Evolutionary conservation across 495 filamentous ascomycete genomes (phyloP).

Genomic region (Penicillium subrubescens): DNA sequence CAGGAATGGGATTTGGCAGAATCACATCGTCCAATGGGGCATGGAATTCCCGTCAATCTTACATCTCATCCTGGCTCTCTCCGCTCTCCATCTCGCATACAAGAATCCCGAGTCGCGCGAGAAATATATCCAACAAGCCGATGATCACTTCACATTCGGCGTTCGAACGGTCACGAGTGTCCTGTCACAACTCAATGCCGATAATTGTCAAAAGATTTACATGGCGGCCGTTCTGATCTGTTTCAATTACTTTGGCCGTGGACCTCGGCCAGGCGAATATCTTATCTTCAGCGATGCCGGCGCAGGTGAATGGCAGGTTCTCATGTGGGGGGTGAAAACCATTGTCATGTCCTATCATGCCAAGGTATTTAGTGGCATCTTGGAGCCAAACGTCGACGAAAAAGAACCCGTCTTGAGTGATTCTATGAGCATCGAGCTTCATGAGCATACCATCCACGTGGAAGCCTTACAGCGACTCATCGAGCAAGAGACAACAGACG

Average conservation of each 20-base stretch:
- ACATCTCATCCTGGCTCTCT: slow-evolving; percentile 47
- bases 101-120: slow-evolving; percentile 32
- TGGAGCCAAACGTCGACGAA: slow-evolving; percentile 18
- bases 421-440: slow-evolving; percentile 18
- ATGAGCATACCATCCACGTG: slow-evolving; percentile 22
- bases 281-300: slow-evolving; percentile 46
- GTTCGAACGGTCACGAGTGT: slow-evolving; percentile 44
- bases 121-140: slow-evolving; percentile 39
- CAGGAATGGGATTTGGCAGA: slow-evolving; percentile 37
- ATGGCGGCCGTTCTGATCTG: slow-evolving; percentile 48
- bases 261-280: slow-evolving; percentile 41
- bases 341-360: slow-evolving; percentile 29
- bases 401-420: slow-evolving; percentile 8
- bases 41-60: slow-evolving; percentile 47
- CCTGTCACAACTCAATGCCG: slow-evolving; percentile 35
- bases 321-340: slow-evolving; percentile 45
- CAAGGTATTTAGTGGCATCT: slow-evolving; percentile 35
- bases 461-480: slow-evolving; percentile 21
- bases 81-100: slow-evolving; percentile 46
- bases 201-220: slow-evolving; percentile 49
- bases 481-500: background rate
- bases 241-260: slow-evolving; percentile 50
- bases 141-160: slow-evolving; percentile 49
- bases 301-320: slow-evolving; percentile 45
- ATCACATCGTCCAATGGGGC: slow-evolving; percentile 43